phyloP scores from a whole-genome alignment of 495 filamentous ascomycete genomes.

The Penicillium goetzii region DNA sequence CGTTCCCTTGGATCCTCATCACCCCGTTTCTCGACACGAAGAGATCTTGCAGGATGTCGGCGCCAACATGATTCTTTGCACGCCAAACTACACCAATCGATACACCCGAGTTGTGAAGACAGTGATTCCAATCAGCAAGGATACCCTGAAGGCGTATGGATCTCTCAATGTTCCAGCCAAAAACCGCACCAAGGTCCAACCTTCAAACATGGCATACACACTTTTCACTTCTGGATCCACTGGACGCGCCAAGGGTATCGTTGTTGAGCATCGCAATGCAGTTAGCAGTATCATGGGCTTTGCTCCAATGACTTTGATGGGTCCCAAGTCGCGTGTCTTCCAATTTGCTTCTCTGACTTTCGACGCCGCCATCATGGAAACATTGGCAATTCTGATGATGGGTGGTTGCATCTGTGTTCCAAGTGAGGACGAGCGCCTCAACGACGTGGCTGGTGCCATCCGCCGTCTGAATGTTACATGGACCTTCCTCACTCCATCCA shows the following conservation, averaged over 20 bases:
- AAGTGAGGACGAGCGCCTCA: slow-evolving; percentile 58
- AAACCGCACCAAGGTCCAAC: slow-evolving; percentile 12
- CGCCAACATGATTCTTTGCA: slow-evolving; percentile 45
- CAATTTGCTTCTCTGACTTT: slow-evolving; percentile 61
- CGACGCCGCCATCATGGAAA: slow-evolving; percentile 57
- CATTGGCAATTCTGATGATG: slow-evolving; percentile 52
- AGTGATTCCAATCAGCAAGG: slow-evolving; percentile 43
- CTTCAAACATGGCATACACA: slow-evolving; percentile 44
- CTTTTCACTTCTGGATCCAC: slow-evolving; percentile 61
- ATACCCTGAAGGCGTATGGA: slow-evolving; percentile 40
- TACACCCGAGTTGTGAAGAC: slow-evolving; percentile 38
- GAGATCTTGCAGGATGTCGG: slow-evolving; percentile 47
- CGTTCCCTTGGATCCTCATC: slow-evolving; percentile 60
- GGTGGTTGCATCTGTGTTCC: slow-evolving; percentile 67
- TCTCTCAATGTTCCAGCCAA: slow-evolving; percentile 20
- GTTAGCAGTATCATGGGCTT: slow-evolving; percentile 53
- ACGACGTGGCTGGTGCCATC: slow-evolving; percentile 53
- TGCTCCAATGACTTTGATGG: slow-evolving; percentile 41
- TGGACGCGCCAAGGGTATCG: slow-evolving; percentile 59
- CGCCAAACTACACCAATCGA: slow-evolving; percentile 35
- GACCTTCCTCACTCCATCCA: slow-evolving; percentile 58
- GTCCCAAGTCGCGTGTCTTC: slow-evolving; percentile 46
- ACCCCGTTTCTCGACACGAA: slow-evolving; percentile 53
- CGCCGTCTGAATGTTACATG: slow-evolving; percentile 53
- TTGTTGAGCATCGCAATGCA: slow-evolving; percentile 52